Evolutionary conservation across 768 basidiomycete genomes (phyloP).

Genomic region (Amyloporia xantha): DNA sequence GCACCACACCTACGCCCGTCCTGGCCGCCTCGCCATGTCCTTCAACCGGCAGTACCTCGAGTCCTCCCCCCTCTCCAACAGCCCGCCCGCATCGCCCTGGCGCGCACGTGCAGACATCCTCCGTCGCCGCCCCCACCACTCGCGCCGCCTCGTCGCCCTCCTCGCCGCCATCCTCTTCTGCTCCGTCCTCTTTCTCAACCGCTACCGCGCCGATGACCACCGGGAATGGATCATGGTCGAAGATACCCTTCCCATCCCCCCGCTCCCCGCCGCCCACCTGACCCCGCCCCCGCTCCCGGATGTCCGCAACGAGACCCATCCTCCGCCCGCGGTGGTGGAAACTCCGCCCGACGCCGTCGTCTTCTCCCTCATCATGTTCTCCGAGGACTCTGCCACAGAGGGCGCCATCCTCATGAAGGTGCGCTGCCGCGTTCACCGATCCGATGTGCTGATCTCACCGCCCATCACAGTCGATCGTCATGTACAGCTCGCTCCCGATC

Average conservation of each 20-base stretch:
- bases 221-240: slow-evolving; percentile 1
- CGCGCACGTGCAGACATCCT: slow-evolving; percentile 8
- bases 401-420: slow-evolving; percentile 40
- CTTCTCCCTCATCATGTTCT: slow-evolving; percentile 40
- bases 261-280: not conserved
- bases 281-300: not conserved
- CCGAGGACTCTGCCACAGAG: slow-evolving; percentile 34
- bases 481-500: slow-evolving; percentile 15
- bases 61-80: slow-evolving; percentile 2
- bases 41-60: slow-evolving; percentile 7
- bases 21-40: slow-evolving; percentile 6
- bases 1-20: too few species aligned
- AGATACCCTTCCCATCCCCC: slow-evolving; percentile 1
- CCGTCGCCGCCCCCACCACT: slow-evolving; percentile 13
- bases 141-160: slow-evolving; percentile 7
- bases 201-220: not conserved
- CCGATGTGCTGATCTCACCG: not conserved
- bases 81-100: slow-evolving; percentile 11
- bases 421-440: slow-evolving; percentile 3
- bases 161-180: slow-evolving; percentile 6
- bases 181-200: slow-evolving; percentile 11
- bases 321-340: not conserved
- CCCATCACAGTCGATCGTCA: slow-evolving; percentile 17
- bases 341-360: slow-evolving; percentile 27
- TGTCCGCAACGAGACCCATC: not conserved